Evolutionary conservation across 179 eudicot genomes (phyloP).

Genomic region (Actinidia arguta): DNA sequence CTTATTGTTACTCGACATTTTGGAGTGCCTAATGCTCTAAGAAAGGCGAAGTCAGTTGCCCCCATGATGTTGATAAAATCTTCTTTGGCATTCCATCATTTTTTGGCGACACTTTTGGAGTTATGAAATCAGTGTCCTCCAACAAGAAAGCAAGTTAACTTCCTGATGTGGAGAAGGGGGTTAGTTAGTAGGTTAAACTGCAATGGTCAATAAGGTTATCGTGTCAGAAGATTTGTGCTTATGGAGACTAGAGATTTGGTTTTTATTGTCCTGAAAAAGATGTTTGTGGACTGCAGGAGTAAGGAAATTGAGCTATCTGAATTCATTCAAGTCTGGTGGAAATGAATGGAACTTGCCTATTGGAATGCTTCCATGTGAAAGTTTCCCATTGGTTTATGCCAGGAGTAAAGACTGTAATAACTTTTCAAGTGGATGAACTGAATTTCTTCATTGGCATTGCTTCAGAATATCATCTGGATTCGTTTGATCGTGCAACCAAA

Average conservation of each 20-base stretch:
- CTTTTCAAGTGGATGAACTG: constrained; percentile 2
- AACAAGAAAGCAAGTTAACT: constrained; percentile 2
- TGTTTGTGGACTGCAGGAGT: constrained; percentile 3
- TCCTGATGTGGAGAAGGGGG: background rate
- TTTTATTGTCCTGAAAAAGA: background rate
- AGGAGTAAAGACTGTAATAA: constrained; percentile 3
- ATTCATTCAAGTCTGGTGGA: constrained; percentile 20
- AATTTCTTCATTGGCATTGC: background rate
- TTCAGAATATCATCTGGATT: constrained; percentile 14
- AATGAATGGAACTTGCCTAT: background rate
- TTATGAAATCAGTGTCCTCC: background rate
- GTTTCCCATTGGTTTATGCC: background rate
- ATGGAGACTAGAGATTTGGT: constrained; percentile 3
- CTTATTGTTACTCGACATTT: background rate
- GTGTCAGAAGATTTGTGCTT: constrained; percentile 6
- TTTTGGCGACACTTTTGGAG: constrained; percentile 5
- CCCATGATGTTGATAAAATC: background rate
- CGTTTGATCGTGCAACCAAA: background rate
- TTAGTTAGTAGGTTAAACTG: background rate
- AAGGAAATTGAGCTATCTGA: constrained; percentile 4
- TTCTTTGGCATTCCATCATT: constrained; percentile 10
- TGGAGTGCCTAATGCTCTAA: constrained; percentile 4
- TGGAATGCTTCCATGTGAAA: constrained; percentile 11
- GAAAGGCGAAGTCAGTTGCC: background rate
- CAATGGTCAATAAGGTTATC: background rate